Percentiles rank a stretch among this genome's conserved stretches.
phyloP scores from a whole-genome alignment of 2,329 filamentous ascomycete genomes.

The Colletotrichum simmondsii region DNA sequence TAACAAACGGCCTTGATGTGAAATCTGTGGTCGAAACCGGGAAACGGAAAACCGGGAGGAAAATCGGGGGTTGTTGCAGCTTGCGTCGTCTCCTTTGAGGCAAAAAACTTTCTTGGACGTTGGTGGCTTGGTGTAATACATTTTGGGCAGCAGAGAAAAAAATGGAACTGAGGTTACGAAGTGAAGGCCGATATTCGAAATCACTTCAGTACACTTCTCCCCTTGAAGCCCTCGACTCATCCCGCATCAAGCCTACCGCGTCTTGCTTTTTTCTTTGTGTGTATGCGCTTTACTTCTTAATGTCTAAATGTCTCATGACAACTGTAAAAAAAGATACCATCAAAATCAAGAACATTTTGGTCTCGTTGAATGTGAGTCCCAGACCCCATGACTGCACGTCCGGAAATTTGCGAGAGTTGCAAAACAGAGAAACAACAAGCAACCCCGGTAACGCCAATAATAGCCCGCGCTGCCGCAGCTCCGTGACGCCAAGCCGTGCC shows the following conservation, averaged over 20 bases:
- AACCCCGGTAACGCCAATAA: conserved; percentile 10
- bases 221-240: background rate
- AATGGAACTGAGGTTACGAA: background rate
- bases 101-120: background rate
- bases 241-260: too few species aligned
- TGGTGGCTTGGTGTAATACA: conserved; percentile 6
- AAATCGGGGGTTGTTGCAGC: background rate
- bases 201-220: background rate
- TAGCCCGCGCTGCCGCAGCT: conserved; percentile 28
- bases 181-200: background rate
- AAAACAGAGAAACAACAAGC: background rate
- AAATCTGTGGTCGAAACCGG: background rate
- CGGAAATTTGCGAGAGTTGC: background rate
- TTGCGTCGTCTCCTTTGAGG: background rate
- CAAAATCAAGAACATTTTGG: background rate
- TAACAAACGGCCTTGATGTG: background rate
- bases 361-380: too few species aligned
- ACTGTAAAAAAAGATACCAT: background rate
- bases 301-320: background rate
- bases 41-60: conserved; percentile 2
- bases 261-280: background rate
- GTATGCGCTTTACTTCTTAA: background rate
- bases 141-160: background rate
- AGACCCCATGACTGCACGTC: background rate
- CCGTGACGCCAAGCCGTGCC: conserved; percentile 33